These are phyloP conservation scores for Acanthamoeba sp. DNA, from an alignment of 208 protist genomes.

Conservation along the genomic window DNA sequence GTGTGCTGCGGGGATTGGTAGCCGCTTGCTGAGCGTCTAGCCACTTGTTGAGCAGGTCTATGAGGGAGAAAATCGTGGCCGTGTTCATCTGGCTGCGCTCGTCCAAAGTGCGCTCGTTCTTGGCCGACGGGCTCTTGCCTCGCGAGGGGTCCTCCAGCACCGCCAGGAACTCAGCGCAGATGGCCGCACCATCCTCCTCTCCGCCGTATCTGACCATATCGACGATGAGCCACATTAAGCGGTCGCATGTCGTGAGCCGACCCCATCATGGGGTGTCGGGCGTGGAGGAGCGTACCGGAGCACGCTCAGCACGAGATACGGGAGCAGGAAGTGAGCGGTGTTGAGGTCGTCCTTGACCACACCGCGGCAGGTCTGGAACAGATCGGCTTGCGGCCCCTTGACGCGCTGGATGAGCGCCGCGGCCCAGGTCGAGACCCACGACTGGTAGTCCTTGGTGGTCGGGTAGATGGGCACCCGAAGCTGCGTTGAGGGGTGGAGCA, in stretches of 20 bases:
- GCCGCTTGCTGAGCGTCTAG: constrained; percentile 9
- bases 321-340: constrained; percentile 81
- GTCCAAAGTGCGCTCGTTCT: constrained; percentile 46
- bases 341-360: constrained; percentile 84
- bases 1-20: background rate
- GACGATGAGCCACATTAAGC: too few relatives aligned
- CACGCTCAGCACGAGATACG: constrained; percentile 80
- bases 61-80: constrained; percentile 18
- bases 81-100: constrained; percentile 68
- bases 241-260: background rate
- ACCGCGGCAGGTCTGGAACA: constrained; percentile 81
- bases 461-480: constrained; percentile 36
- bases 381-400: constrained; percentile 49
- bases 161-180: background rate
- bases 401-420: constrained; percentile 54
- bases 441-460: constrained; percentile 66
- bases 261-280: background rate
- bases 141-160: constrained; percentile 22
- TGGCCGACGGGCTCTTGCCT: constrained; percentile 32
- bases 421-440: constrained; percentile 78
- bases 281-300: background rate
- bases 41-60: constrained; percentile 48
- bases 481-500: constrained; percentile 42
- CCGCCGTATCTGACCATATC: background rate
- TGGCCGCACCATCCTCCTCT: background rate